Percentiles rank a stretch among this genome's conserved stretches.
Conservation (phyloP, 179 eudicot species). For the Monotropa hypopitys region DNA sequence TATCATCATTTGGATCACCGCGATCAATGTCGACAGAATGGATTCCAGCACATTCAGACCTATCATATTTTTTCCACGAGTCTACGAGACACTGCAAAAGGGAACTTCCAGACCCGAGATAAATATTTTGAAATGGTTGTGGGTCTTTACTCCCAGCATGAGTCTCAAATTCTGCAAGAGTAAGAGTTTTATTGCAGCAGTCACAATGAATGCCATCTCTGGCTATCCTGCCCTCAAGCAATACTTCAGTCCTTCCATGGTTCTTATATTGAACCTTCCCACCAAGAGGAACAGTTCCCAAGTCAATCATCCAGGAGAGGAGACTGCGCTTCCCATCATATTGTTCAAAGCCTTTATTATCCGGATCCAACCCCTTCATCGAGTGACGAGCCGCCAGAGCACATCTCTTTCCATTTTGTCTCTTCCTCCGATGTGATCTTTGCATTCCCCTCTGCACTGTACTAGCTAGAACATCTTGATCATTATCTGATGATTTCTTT, state of each 20-base stretch:
- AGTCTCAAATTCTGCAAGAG: constrained; percentile 44
- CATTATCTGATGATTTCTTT: not conserved
- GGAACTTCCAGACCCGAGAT: constrained; percentile 47
- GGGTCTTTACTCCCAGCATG: constrained; percentile 51
- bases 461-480: constrained; percentile 13
- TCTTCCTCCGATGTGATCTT: constrained; percentile 19
- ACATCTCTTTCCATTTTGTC: constrained; percentile 38
- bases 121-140: constrained; percentile 39
- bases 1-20: constrained; percentile 89
- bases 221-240: constrained; percentile 54
- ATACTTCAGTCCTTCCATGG: constrained; percentile 19
- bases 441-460: constrained; percentile 20
- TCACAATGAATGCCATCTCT: constrained; percentile 66
- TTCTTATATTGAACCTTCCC: constrained; percentile 49
- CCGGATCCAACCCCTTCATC: constrained; percentile 30
- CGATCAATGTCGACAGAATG: constrained; percentile 45
- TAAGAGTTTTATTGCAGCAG: constrained; percentile 46
- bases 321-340: constrained; percentile 54
- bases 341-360: constrained; percentile 27
- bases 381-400: constrained; percentile 61
- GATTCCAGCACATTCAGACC: constrained; percentile 29
- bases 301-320: constrained; percentile 87
- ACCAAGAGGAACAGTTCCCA: constrained; percentile 36
- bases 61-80: constrained; percentile 61
- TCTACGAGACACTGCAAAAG: constrained; percentile 50